Base-by-base conservation (phyloP, 2,329 filamentous ascomycete species). In the Sclerotinia borealis region DNA sequence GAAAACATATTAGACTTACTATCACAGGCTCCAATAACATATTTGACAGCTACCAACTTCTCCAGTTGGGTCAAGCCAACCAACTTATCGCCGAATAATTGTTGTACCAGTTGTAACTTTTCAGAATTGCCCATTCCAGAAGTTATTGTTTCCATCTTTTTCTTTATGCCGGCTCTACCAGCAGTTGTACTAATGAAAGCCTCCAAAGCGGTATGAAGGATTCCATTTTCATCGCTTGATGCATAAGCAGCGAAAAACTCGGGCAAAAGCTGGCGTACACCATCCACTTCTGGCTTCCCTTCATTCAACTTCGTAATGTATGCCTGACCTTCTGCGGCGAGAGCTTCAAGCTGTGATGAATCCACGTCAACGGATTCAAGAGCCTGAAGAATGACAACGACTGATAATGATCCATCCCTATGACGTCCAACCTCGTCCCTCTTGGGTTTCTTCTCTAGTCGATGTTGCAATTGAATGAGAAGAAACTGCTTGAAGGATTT, bases 21-120 rank as follows among this genome's bases (percentile, higher is more conserved):
- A 62, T 71, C 67, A 56, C 72, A 70, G 4, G 67, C 65, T 25
- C 58, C 51, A 36, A 75, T 70, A 13, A 72, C 52, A 50, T 71
- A 56, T 62, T 67, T 69, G 0, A 63, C 27, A 19, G 69, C 68
- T 19, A 74, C 56, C 3, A 74, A 39, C 41, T 68, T 71, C 43
- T 74, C 72, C 8, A 72, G 55, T 41, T 63, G 59, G 11, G 31
- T 45, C 22, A 67, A 41, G 1, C 60, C 63, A 17, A 10, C 31
- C 5, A 62, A 31, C 1, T 63, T 62, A 34, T 59, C 61, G 37
- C 63, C 64, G 22, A 75, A 48, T 4, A 72, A 31, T 2, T 64
- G 63, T 19, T 64, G 48, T 7, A 74, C 63, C 3, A 73, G 43
- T 8, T 66, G 54, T 13, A 73, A 56, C 47, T 71, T 73, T 39